Base-by-base conservation (phyloP, 148 eudicot species). In the Vaccinium myrtillus region DNA sequence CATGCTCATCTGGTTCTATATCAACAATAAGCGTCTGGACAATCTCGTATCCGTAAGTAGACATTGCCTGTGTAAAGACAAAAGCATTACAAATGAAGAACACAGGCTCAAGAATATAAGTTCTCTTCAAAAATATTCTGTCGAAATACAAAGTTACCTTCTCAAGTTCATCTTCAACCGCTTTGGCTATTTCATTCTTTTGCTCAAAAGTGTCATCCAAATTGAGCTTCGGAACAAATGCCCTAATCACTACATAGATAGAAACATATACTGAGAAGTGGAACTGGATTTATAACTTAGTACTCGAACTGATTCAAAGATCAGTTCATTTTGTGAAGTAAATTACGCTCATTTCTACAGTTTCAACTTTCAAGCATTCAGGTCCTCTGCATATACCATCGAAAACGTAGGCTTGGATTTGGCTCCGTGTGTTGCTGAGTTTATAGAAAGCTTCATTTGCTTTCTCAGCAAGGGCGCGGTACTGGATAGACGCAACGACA, bases 21-120 rank as follows among this genome's bases (percentile, higher is more conserved):
- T 94, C 95, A 63, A 92, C 90, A 80, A 94, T 94, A 71, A 94
- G 92, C 18, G 92, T 93, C 86, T 89, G 94, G 25, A 90, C 95
- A 43, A 93, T 94, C 88, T 93, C 94, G 85, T 85, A 94, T 4
- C 95, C 98, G 78, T 94, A 94, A 23, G 90, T 85, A 80, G 98
- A 94, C 95, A 94, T 94, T 39, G 93, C 95, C 98, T 82, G 75
- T 15, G 39, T 6, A 46, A 63, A 21, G 36, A 6, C 18, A n/a
- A 25, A 49, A 9, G 61, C 51, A 50, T 69, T 70, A 85, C 58
- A 16, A 73, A 50, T 3, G n/a, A 63, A 39, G 27, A 54, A 48
- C 46, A 7, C 9, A 25, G 25, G 21, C 53, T 51, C 58, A 18
- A 75, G 1, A 2, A 76, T 36, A n/a, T 23, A 12, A 76, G 10